Conservation (phyloP, 2,329 filamentous ascomycete species). For the Aspergillus fischeri region DNA sequence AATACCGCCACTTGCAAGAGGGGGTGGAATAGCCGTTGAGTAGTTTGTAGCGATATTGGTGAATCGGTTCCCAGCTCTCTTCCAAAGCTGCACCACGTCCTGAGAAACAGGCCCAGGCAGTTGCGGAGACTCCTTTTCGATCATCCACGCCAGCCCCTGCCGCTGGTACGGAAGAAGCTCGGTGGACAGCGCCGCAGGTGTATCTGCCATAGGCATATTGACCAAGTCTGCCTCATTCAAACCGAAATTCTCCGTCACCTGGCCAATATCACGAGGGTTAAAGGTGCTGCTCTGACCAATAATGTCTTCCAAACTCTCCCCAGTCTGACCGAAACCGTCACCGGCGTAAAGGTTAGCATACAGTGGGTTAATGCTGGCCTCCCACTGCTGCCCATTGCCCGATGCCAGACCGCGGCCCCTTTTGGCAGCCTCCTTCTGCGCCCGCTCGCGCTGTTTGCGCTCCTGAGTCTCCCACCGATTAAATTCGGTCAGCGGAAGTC, state of each 20-base stretch:
- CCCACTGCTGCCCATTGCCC: slow-evolving; percentile 23
- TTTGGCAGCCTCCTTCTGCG: slow-evolving; percentile 39
- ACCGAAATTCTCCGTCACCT: slow-evolving; percentile 66
- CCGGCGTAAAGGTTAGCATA: slow-evolving; percentile 36
- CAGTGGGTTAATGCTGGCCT: slow-evolving; percentile 20
- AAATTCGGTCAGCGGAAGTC: slow-evolving; percentile 53
- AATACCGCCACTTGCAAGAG: slow-evolving; percentile 73
- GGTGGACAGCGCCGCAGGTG: slow-evolving; percentile 63
- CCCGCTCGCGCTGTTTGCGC: slow-evolving; percentile 39
- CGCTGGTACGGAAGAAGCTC: slow-evolving; percentile 73
- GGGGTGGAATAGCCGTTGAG: slow-evolving; percentile 54
- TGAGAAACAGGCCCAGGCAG: slow-evolving; percentile 57
- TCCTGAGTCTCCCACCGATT: slow-evolving; percentile 54
- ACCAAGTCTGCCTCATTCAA: slow-evolving; percentile 66
- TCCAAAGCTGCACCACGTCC: slow-evolving; percentile 75
- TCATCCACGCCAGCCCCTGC: slow-evolving; percentile 77
- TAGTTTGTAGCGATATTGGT: slow-evolving; percentile 70
- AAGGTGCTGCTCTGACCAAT: slow-evolving; percentile 63
- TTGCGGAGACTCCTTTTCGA: slow-evolving; percentile 66
- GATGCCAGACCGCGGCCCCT: slow-evolving; percentile 23
- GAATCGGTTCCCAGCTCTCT: slow-evolving; percentile 50
- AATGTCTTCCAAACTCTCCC: slow-evolving; percentile 58
- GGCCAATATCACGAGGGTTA: slow-evolving; percentile 60
- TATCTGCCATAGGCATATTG: slow-evolving; percentile 66
- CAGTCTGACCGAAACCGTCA: slow-evolving; percentile 19